Evolutionary conservation across 768 basidiomycete genomes (phyloP).

Genomic region (Trametes cinnabarina): DNA sequence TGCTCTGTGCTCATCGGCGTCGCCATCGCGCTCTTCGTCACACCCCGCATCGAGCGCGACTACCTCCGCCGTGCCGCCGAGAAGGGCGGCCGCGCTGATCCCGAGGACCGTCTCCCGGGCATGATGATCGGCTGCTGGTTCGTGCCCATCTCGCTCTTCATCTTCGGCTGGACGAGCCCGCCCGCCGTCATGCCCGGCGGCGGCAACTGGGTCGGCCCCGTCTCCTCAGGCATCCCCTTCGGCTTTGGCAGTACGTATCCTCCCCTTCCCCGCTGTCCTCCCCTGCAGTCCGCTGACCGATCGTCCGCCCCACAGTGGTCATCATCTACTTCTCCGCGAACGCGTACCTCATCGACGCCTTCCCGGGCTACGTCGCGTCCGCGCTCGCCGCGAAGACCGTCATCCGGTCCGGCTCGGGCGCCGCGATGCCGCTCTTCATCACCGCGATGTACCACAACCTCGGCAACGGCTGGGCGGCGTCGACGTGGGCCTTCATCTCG

Average conservation of each 20-base stretch:
- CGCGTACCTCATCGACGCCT: slow-evolving; percentile 41
- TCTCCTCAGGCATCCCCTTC: slow-evolving; percentile 37
- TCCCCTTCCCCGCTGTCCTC: neutral
- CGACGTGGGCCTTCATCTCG: slow-evolving; percentile 36
- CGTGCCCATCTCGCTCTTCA: slow-evolving; percentile 39
- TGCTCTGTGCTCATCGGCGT: slow-evolving; percentile 41
- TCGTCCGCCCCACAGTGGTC: slow-evolving; percentile 27
- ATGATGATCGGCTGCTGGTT: slow-evolving; percentile 40
- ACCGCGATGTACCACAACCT: slow-evolving; percentile 41
- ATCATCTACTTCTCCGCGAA: slow-evolving; percentile 40
- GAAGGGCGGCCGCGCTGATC: slow-evolving; percentile 39
- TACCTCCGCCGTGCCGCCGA: slow-evolving; percentile 33
- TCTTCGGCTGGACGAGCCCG: slow-evolving; percentile 44
- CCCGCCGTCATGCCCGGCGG: slow-evolving; percentile 34
- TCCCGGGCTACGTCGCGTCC: slow-evolving; percentile 38
- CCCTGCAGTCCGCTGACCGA: neutral
- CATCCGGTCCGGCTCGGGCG: slow-evolving; percentile 36
- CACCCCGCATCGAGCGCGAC: slow-evolving; percentile 34
- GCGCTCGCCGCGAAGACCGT: slow-evolving; percentile 41
- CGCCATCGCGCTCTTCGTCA: slow-evolving; percentile 33
- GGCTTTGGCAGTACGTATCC: slow-evolving; percentile 33
- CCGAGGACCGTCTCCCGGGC: slow-evolving; percentile 40
- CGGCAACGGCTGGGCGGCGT: slow-evolving; percentile 39
- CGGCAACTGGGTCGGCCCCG: slow-evolving; percentile 39
- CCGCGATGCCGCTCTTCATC: slow-evolving; percentile 38